phyloP scores from a whole-genome alignment of 805 yeast genomes.

The Kuraishia cidri region DNA sequence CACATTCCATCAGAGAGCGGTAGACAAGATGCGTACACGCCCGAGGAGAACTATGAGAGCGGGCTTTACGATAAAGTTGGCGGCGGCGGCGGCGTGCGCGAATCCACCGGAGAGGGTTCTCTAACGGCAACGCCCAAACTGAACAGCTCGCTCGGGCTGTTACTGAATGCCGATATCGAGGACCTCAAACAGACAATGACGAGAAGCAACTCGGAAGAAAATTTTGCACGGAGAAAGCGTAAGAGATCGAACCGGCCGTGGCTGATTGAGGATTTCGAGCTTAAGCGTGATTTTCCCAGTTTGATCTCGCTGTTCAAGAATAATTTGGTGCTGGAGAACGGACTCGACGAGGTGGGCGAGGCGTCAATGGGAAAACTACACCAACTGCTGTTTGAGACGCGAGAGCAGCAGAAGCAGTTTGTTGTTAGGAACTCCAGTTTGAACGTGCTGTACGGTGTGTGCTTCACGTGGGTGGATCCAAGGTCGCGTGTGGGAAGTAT shows the following conservation, averaged over 20 bases:
- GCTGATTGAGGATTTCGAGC: slow-evolving; percentile 49
- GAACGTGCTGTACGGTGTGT: slow-evolving; percentile 44
- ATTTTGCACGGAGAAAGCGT: neutral
- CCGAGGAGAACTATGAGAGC: neutral
- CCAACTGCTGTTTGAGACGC: slow-evolving; percentile 10
- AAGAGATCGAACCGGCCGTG: slow-evolving; percentile 23
- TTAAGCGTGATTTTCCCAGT: slow-evolving; percentile 40
- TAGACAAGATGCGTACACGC: neutral
- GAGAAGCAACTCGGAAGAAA: too few relatives aligned
- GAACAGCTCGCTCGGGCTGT: too few relatives aligned
- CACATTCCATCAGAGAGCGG: slow-evolving; percentile 41
- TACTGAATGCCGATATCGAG: too few relatives aligned
- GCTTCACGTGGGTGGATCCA: slow-evolving; percentile 42
- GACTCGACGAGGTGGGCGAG: slow-evolving; percentile 1
- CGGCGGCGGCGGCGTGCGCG: neutral
- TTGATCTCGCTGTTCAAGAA: slow-evolving; percentile 32
- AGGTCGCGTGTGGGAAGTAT: slow-evolving; percentile 29
- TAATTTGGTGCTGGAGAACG: slow-evolving; percentile 16
- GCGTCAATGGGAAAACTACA: slow-evolving; percentile 7
- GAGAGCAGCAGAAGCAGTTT: slow-evolving; percentile 33
- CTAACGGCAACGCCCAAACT: neutral
- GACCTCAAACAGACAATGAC: too few relatives aligned
- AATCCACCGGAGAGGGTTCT: neutral
- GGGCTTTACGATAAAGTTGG: neutral
- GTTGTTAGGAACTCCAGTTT: slow-evolving; percentile 48